These are phyloP conservation scores for Teratosphaeria gauchensis DNA, from an alignment of 2,329 filamentous ascomycete species.

Conservation along the genomic window DNA sequence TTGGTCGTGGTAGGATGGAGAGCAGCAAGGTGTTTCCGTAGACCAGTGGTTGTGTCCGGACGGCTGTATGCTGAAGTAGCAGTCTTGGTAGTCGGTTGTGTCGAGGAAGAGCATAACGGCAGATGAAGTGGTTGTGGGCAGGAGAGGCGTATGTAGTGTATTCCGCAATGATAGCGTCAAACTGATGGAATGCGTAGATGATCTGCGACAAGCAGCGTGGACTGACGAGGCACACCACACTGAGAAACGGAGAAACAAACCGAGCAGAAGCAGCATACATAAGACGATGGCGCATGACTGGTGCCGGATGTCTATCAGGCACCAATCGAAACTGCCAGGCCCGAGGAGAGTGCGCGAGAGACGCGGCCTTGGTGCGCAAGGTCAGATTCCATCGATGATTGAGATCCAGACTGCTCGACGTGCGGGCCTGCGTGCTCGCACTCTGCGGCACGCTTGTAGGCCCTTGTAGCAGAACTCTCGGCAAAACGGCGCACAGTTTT, in stretches of 20 bases:
- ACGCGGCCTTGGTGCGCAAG: background rate
- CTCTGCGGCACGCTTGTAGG: background rate
- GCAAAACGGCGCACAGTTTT: background rate
- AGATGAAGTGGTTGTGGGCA: background rate
- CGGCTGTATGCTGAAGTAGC: constrained; percentile 2
- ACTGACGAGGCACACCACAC: background rate
- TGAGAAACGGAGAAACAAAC: background rate
- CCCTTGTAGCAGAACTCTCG: background rate
- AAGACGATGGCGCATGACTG: background rate
- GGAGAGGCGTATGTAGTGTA: background rate
- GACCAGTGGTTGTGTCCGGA: background rate
- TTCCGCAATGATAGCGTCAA: background rate
- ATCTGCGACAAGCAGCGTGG: background rate
- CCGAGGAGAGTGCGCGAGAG: background rate
- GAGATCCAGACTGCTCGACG: background rate
- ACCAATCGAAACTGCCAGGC: background rate
- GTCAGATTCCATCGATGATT: background rate
- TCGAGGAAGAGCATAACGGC: constrained; percentile 2
- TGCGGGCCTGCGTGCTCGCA: background rate
- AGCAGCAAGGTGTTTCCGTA: constrained; percentile 3
- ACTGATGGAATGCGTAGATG: background rate
- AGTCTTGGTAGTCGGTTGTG: background rate
- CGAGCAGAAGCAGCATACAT: background rate
- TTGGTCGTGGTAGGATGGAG: background rate
- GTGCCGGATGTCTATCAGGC: background rate